Evolutionary conservation across 805 yeast genomes (phyloP).

Genomic region (Metschnikowia koreensis): DNA sequence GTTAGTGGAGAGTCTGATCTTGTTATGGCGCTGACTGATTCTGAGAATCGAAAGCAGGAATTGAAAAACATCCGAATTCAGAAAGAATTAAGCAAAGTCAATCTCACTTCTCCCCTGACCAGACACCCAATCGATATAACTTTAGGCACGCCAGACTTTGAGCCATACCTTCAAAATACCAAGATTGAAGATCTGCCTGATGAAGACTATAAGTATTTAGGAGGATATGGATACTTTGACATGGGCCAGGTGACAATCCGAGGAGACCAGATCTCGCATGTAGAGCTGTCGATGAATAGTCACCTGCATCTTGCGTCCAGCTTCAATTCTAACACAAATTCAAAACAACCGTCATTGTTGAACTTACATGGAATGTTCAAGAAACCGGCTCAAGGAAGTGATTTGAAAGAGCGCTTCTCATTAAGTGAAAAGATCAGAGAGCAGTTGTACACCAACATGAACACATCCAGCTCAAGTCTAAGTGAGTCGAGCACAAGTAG

Average conservation of each 20-base stretch:
- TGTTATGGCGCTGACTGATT: conserved; percentile 29
- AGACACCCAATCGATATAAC: conserved; percentile 24
- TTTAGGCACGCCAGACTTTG: neutral
- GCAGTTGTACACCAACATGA: conserved; percentile 20
- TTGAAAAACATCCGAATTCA: conserved; percentile 35
- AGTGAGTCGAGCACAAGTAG: neutral
- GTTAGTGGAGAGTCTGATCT: conserved; percentile 39
- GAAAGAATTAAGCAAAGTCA: conserved; percentile 32
- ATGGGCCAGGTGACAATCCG: conserved; percentile 62
- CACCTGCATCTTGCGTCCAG: conserved; percentile 23
- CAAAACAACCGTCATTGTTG: conserved; percentile 32
- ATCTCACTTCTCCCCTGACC: conserved; percentile 17
- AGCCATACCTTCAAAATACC: neutral
- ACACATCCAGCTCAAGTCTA: neutral
- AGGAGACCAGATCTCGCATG: conserved; percentile 34
- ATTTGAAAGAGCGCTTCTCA: conserved; percentile 31
- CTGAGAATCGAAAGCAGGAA: conserved; percentile 32
- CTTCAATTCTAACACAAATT: conserved; percentile 20
- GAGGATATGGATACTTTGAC: conserved; percentile 88
- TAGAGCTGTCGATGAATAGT: conserved; percentile 30
- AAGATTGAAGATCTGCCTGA: conserved; percentile 2
- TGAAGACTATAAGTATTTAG: conserved; percentile 45
- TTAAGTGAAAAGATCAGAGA: conserved; percentile 41
- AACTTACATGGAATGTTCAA: conserved; percentile 21
- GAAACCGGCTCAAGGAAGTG: conserved; percentile 5